Evolutionary conservation across 1,284 basidiomycete species (phyloP).

Genomic region (Microstroma glucosiphilum): DNA sequence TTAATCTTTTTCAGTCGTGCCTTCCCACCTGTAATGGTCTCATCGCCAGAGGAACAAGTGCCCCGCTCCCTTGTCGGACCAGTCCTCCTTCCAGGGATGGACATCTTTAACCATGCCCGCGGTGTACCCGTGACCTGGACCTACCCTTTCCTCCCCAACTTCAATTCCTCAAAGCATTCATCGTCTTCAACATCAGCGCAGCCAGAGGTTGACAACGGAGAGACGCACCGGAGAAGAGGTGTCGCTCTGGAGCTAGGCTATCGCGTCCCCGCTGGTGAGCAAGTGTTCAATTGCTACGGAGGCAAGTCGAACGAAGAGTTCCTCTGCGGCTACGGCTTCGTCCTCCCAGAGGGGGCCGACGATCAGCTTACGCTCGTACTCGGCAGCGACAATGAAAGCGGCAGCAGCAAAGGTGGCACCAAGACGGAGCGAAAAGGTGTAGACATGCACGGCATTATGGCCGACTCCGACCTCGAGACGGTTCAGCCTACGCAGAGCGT

Average conservation of each 20-base stretch:
- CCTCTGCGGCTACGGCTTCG: constrained; percentile 38
- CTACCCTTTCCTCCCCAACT: background rate
- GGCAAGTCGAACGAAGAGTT: constrained; percentile 47
- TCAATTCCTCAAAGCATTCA: background rate
- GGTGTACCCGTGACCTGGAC: constrained; percentile 38
- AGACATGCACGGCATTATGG: background rate
- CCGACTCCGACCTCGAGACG: background rate
- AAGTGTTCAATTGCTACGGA: constrained; percentile 48
- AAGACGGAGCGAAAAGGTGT: background rate
- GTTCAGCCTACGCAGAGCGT: background rate
- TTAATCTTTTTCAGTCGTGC: constrained; percentile 26
- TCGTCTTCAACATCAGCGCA: background rate
- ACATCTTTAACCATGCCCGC: constrained; percentile 40
- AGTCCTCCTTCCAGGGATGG: constrained; percentile 41
- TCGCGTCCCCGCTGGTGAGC: background rate
- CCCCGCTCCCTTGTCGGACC: constrained; percentile 16
- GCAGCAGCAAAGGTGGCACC: background rate
- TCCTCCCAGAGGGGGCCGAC: constrained; percentile 2
- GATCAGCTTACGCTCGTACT: constrained; percentile 11
- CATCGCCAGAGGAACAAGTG: constrained; percentile 4
- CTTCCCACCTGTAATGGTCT: constrained; percentile 33
- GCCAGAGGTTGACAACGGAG: background rate
- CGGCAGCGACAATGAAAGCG: constrained; percentile 4
- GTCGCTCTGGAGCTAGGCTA: constrained; percentile 14
- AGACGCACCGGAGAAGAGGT: background rate